Conservation (phyloP, 2,329 filamentous ascomycete species). For the Pseudohalonectria lignicola region DNA sequence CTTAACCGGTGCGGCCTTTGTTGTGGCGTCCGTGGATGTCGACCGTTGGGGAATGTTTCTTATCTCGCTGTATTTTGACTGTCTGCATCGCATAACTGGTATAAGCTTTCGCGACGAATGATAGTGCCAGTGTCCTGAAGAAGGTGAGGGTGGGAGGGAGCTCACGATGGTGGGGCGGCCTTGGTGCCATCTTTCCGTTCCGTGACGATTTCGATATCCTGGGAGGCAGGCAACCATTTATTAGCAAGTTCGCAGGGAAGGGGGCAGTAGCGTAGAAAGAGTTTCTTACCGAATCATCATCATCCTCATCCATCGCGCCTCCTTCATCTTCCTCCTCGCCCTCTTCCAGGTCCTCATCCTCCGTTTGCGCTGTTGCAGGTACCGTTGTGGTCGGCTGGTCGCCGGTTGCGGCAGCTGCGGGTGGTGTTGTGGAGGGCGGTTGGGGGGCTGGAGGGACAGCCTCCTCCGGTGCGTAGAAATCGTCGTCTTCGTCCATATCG, state of each 20-base stretch:
- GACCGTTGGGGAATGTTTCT: constrained; percentile 53
- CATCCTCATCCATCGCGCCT: constrained; percentile 49
- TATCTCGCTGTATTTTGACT: constrained; percentile 54
- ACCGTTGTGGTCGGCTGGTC: constrained; percentile 11
- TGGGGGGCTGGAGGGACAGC: constrained; percentile 23
- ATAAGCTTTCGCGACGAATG: neutral
- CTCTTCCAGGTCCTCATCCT: constrained; percentile 47
- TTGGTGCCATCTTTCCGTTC: constrained; percentile 55
- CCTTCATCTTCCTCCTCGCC: constrained; percentile 54
- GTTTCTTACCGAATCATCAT: constrained; percentile 41
- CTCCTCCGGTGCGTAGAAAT: constrained; percentile 55
- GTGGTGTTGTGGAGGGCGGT: constrained; percentile 11
- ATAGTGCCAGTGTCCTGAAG: no score
- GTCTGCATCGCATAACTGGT: constrained; percentile 23
- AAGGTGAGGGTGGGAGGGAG: constrained; percentile 3
- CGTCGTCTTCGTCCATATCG: constrained; percentile 59
- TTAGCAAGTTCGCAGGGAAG: no score
- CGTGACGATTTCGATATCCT: constrained; percentile 60
- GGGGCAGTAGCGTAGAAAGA: no score
- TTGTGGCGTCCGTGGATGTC: constrained; percentile 35
- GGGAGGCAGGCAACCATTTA: no score
- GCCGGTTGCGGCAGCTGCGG: constrained; percentile 14
- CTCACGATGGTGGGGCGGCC: constrained; percentile 46
- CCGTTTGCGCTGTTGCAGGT: constrained; percentile 14
- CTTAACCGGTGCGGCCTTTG: constrained; percentile 30